These are phyloP conservation scores for Candida chauliodis DNA, from an alignment of 805 yeast species.

Conservation along the genomic window DNA sequence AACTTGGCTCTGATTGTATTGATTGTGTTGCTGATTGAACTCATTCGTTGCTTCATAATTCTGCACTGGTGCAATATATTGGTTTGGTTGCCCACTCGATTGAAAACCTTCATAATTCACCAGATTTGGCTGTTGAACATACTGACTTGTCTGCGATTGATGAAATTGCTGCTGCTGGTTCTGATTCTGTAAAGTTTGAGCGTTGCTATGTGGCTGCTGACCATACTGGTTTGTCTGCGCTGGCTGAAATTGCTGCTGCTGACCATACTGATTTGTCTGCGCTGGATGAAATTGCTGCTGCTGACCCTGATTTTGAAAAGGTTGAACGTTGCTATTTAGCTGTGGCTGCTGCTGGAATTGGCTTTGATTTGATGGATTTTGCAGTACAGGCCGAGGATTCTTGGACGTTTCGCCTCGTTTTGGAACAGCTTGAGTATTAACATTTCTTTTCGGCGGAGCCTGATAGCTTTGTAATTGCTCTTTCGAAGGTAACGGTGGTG, in stretches of 20 bases:
- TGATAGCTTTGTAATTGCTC: conserved; percentile 18
- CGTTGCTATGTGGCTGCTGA: background rate
- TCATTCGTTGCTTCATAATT: background rate
- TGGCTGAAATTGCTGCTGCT: conserved; percentile 7
- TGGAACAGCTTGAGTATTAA: conserved; percentile 16
- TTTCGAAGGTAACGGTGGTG: conserved; percentile 12
- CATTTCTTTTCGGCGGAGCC: conserved; percentile 38
- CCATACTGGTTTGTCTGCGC: conserved; percentile 1
- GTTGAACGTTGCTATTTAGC: conserved; percentile 5
- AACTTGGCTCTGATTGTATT: background rate
- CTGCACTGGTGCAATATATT: background rate
- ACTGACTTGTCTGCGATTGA: conserved; percentile 7
- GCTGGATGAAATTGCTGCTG: too few relatives aligned
- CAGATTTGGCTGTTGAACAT: conserved; percentile 6
- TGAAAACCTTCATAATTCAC: too few relatives aligned
- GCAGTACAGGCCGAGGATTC: conserved; percentile 11
- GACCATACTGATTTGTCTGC: conserved; percentile 7
- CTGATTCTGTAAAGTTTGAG: background rate
- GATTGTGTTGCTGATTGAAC: conserved; percentile 3
- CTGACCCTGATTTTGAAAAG: conserved; percentile 7
- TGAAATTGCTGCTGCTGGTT: conserved; percentile 5
- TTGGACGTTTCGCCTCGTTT: conserved; percentile 18
- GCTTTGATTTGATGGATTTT: conserved; percentile 5
- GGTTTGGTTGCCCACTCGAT: background rate
- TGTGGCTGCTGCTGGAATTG: conserved; percentile 10